These are phyloP conservation scores for Kappamyces sp. DNA, from an alignment of 192 early-diverging fungal species.

Conservation along the genomic window DNA sequence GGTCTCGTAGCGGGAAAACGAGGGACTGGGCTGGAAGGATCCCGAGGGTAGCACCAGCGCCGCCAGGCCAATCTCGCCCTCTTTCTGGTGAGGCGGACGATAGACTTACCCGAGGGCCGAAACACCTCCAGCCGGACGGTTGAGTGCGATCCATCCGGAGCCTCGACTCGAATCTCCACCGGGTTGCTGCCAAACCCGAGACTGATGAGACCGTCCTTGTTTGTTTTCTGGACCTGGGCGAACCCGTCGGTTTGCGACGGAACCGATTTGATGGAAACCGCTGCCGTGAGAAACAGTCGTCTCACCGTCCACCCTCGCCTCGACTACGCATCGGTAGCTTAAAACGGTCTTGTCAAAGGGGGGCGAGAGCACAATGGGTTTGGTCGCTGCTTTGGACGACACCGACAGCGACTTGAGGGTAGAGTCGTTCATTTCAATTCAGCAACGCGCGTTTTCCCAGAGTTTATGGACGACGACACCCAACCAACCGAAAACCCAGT, in stretches of 20 bases:
- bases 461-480: neutral
- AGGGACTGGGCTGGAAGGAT: slow-evolving; percentile 19
- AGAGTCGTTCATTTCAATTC: slow-evolving; percentile 41
- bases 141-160: slow-evolving; percentile 34
- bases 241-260: slow-evolving; percentile 41
- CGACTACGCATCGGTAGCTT: slow-evolving; percentile 22
- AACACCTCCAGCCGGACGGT: slow-evolving; percentile 26
- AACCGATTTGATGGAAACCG: slow-evolving; percentile 23
- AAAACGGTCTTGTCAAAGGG: slow-evolving; percentile 22
- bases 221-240: slow-evolving; percentile 32
- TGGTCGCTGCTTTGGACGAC: slow-evolving; percentile 7
- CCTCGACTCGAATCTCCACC: slow-evolving; percentile 41
- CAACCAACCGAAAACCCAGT: too few species aligned
- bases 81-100: slow-evolving; percentile 3
- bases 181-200: slow-evolving; percentile 26
- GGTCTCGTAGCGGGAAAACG: slow-evolving; percentile 33
- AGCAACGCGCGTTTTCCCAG: too few species aligned
- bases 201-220: slow-evolving; percentile 21
- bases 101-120: slow-evolving; percentile 25
- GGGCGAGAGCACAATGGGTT: slow-evolving; percentile 19
- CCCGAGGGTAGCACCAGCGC: slow-evolving; percentile 22
- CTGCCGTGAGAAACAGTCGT: slow-evolving; percentile 7
- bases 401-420: slow-evolving; percentile 32
- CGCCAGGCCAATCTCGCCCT: slow-evolving; percentile 30
- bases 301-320: slow-evolving; percentile 23